Percentiles rank a stretch among this genome's conserved stretches.
These are phyloP conservation scores for Wickerhamomyces subpelliculosus DNA, from an alignment of 805 yeast species.

Conservation along the genomic window DNA sequence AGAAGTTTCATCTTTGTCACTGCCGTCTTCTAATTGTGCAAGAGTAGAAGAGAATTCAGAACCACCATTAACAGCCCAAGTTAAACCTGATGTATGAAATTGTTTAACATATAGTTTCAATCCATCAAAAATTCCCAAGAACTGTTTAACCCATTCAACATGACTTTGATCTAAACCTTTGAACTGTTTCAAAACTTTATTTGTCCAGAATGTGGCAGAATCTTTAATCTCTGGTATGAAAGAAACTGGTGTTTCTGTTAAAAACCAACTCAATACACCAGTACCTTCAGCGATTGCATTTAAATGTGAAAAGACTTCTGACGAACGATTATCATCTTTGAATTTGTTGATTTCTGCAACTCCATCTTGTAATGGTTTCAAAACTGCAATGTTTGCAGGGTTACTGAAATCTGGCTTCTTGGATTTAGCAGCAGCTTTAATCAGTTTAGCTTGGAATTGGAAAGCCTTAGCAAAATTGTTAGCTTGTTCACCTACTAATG, in stretches of 20 bases:
- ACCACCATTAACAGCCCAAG: slow-evolving; percentile 67
- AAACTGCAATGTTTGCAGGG: slow-evolving; percentile 45
- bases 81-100: slow-evolving; percentile 76
- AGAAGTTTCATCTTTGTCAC: too few relatives aligned
- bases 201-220: slow-evolving; percentile 90
- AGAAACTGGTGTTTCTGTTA: slow-evolving; percentile 67
- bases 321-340: slow-evolving; percentile 71
- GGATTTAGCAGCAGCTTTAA: slow-evolving; percentile 51
- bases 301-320: slow-evolving; percentile 60
- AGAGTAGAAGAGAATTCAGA: slow-evolving; percentile 47
- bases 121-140: slow-evolving; percentile 56
- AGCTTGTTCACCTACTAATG: slow-evolving; percentile 52
- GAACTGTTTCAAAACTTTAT: slow-evolving; percentile 79
- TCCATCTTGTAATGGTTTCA: slow-evolving; percentile 60
- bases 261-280: slow-evolving; percentile 88
- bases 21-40: slow-evolving; percentile 20
- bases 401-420: slow-evolving; percentile 58
- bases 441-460: slow-evolving; percentile 46
- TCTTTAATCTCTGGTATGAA: slow-evolving; percentile 80
- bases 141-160: slow-evolving; percentile 75
- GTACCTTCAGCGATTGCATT: slow-evolving; percentile 85
- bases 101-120: slow-evolving; percentile 70
- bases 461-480: slow-evolving; percentile 45
- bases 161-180: slow-evolving; percentile 65
- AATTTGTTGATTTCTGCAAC: slow-evolving; percentile 51